phyloP scores from a whole-genome alignment of 176 grass and related monocot species.

The Ensete ventricosum region DNA sequence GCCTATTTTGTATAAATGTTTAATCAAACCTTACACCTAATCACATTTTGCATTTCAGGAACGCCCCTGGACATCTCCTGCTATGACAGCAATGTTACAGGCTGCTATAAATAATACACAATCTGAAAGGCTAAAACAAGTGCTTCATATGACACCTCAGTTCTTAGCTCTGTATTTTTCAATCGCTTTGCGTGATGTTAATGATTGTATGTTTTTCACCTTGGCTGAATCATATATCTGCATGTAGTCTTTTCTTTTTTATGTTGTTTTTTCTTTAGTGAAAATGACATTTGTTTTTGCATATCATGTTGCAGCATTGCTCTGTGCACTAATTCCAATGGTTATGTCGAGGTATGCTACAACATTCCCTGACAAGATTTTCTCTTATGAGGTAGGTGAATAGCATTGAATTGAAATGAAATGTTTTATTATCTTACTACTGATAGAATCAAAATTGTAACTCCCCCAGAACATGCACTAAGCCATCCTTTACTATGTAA shows the following conservation, averaged over 20 bases:
- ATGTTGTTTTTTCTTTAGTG: constrained; percentile 1
- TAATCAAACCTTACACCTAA: not conserved
- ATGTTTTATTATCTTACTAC: not conserved
- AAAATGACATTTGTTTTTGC: not conserved
- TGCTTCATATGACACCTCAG: constrained; percentile 58
- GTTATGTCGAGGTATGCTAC: constrained; percentile 84
- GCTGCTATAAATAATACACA: constrained; percentile 48
- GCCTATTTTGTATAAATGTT: not conserved
- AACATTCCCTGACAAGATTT: constrained; percentile 87
- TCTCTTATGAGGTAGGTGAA: constrained; percentile 70
- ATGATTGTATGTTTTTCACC: constrained; percentile 48
- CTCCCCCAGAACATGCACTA: not conserved
- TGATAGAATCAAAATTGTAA: not conserved
- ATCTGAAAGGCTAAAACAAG: constrained; percentile 71
- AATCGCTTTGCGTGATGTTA: constrained; percentile 55
- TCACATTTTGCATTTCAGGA: constrained; percentile 36
- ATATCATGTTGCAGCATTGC: constrained; percentile 49
- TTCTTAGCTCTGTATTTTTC: constrained; percentile 67
- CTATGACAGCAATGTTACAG: constrained; percentile 62
- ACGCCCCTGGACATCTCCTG: constrained; percentile 87
- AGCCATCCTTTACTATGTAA: not conserved
- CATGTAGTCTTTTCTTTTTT: not conserved
- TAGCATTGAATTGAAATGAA: not conserved
- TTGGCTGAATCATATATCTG: constrained; percentile 19
- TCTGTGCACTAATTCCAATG: constrained; percentile 86